phyloP scores from a whole-genome alignment of 169 alveolate genomes.

The Eimeria sp. region DNA sequence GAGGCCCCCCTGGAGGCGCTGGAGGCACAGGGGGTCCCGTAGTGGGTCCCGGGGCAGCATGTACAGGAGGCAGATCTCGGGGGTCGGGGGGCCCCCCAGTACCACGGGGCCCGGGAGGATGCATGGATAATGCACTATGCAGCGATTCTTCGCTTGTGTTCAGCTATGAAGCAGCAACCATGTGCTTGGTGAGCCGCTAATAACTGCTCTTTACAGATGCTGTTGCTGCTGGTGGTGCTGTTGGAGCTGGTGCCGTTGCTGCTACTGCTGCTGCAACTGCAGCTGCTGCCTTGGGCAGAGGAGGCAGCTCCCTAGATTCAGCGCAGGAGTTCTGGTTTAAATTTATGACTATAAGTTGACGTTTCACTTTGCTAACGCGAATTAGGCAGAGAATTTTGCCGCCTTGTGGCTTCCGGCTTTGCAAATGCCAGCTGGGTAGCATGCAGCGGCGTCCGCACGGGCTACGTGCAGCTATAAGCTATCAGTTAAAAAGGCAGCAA shows the following conservation, averaged over 20 bases:
- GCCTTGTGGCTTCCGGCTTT: not conserved
- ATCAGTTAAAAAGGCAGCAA: not conserved
- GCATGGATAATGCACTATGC: not conserved
- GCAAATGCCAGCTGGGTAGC: not conserved
- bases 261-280: not conserved
- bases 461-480: not conserved
- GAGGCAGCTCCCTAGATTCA: not conserved
- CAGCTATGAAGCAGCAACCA: not conserved
- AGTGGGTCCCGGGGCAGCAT: not conserved
- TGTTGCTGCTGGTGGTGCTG: not conserved
- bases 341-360: not conserved
- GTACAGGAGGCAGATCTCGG: not conserved
- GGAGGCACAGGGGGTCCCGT: not conserved
- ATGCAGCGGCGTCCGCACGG: not conserved
- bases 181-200: not conserved
- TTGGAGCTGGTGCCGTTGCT: not conserved
- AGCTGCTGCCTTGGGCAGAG: not conserved
- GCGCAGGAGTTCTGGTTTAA: not conserved
- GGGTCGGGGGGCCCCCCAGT: slow-evolving; percentile 10
- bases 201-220: not conserved
- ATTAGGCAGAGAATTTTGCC: not conserved
- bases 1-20: slow-evolving; percentile 14
- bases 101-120: not conserved
- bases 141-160: not conserved
- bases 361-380: not conserved